Conservation (phyloP, 768 basidiomycete species). For the Pleurotus giganteus region DNA sequence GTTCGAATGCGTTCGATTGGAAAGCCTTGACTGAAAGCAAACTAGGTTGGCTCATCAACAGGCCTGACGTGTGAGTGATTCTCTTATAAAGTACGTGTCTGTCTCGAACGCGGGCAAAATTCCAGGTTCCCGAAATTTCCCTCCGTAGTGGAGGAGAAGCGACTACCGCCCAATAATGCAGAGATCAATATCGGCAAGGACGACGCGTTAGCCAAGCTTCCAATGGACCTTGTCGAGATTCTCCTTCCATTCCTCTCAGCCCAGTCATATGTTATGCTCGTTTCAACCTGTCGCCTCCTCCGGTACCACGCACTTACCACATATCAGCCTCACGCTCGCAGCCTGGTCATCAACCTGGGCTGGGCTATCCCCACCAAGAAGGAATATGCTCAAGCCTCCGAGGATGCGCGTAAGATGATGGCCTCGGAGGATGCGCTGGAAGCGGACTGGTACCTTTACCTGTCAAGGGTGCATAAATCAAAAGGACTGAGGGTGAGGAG, state of each 20-base stretch:
- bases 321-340: conserved; percentile 21
- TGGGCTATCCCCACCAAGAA: conserved; percentile 21
- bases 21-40: conserved; percentile 9
- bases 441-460: conserved; percentile 26
- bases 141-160: conserved; percentile 10
- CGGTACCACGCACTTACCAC: conserved; percentile 20
- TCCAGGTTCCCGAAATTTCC: conserved; percentile 25
- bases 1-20: conserved; percentile 21
- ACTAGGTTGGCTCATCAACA: conserved; percentile 17
- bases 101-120: background rate
- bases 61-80: conserved; percentile 19
- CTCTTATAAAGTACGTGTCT: background rate
- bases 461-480: conserved; percentile 21
- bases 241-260: conserved; percentile 20
- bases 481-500: conserved; percentile 22
- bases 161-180: conserved; percentile 10
- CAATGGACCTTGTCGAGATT: conserved; percentile 21
- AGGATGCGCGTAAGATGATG: conserved; percentile 7
- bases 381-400: conserved; percentile 14
- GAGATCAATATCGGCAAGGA: background rate
- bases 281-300: conserved; percentile 24
- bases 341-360: conserved; percentile 18
- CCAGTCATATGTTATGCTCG: conserved; percentile 18
- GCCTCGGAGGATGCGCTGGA: conserved; percentile 14
- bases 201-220: conserved; percentile 18